A percentile compares a stretch with the other conserved stretches of the same genome.
phyloP scores from a whole-genome alignment of 1,284 basidiomycete genomes.

The Ganoderma lucidum region DNA sequence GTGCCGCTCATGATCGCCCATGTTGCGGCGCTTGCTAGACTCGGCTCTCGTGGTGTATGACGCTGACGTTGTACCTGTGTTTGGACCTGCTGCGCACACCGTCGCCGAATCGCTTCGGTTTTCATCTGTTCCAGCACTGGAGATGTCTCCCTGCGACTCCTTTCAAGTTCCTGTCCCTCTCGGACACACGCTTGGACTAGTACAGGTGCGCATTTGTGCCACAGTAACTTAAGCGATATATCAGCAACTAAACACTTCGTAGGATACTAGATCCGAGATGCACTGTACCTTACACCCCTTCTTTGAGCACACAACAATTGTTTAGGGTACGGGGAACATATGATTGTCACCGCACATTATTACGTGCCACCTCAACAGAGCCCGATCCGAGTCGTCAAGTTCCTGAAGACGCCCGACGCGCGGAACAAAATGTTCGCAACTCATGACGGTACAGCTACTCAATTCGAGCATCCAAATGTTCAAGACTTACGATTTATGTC shows the following conservation, averaged over 20 bases:
- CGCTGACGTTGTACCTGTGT: background rate
- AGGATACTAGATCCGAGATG: background rate
- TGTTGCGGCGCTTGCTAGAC: background rate
- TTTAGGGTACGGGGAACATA: background rate
- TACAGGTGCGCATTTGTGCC: background rate
- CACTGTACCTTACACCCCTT: background rate
- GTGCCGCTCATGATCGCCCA: no score
- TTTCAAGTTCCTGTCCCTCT: background rate
- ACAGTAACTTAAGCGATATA: background rate
- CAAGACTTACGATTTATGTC: no score
- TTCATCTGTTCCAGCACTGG: background rate
- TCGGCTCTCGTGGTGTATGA: no score
- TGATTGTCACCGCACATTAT: background rate
- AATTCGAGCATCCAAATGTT: background rate
- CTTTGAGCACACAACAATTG: background rate
- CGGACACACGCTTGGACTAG: background rate
- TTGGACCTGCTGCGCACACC: background rate
- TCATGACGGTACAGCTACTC: background rate
- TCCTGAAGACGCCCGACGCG: background rate
- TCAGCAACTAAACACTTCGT: background rate
- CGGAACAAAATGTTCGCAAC: background rate
- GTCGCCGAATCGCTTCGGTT: background rate
- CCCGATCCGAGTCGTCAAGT: background rate
- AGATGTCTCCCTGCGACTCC: background rate
- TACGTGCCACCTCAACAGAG: constrained; percentile 5